A percentile compares a stretch with the other conserved stretches of the same genome.
These are phyloP conservation scores for Periglandula ipomoeae DNA, from an alignment of 2,329 filamentous ascomycete genomes.

Conservation along the genomic window DNA sequence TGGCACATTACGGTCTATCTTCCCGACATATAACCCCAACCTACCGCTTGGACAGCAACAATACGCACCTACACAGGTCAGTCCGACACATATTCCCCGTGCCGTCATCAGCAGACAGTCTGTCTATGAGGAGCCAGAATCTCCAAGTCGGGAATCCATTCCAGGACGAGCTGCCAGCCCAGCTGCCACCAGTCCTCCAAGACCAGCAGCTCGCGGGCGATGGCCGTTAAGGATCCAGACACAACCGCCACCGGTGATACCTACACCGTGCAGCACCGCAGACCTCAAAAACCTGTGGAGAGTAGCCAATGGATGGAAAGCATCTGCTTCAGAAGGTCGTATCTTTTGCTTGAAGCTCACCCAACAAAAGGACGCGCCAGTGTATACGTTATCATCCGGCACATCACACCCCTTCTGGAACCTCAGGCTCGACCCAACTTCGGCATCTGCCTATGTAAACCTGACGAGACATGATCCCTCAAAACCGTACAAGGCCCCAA, in stretches of 20 bases:
- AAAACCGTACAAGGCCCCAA: constrained; percentile 43
- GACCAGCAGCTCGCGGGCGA: constrained; percentile 10
- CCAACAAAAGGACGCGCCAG: constrained; percentile 49
- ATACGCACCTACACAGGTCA: constrained; percentile 60
- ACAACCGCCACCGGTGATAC: constrained; percentile 33
- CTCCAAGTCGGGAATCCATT: not conserved
- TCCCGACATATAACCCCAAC: constrained; percentile 63
- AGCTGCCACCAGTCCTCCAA: constrained; percentile 13
- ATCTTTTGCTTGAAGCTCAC: constrained; percentile 50
- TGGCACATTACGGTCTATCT: constrained; percentile 56
- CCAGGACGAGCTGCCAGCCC: constrained; percentile 5
- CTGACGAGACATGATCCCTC: constrained; percentile 51
- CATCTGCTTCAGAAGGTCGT: constrained; percentile 47
- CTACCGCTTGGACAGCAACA: constrained; percentile 57
- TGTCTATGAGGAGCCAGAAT: constrained; percentile 31
- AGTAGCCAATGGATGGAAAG: constrained; percentile 60
- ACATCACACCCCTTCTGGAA: constrained; percentile 56
- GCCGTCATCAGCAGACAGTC: constrained; percentile 57
- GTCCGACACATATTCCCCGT: constrained; percentile 53
- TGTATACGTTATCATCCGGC: constrained; percentile 56
- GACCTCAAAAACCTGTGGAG: constrained; percentile 60
- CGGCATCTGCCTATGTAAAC: constrained; percentile 51
- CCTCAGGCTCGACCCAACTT: constrained; percentile 54
- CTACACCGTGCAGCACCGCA: constrained; percentile 46
- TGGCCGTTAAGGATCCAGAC: constrained; percentile 24